These are phyloP conservation scores for Pyrenophora tritici-repentis DNA, from an alignment of 2,329 filamentous ascomycete species.

Conservation along the genomic window DNA sequence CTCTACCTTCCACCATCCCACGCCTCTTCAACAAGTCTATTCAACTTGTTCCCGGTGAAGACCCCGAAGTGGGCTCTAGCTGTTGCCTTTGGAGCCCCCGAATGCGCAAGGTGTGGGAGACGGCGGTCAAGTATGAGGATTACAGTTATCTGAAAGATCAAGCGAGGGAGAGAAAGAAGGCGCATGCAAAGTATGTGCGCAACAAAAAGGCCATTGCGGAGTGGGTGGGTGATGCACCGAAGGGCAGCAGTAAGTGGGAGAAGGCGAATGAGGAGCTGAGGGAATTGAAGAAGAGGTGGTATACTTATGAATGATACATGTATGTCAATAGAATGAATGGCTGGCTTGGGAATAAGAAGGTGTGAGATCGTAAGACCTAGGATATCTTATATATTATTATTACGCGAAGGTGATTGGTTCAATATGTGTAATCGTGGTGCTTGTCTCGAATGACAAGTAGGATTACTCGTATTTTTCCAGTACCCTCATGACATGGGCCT, in stretches of 20 bases:
- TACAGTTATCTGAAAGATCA: constrained; percentile 66
- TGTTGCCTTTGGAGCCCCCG: constrained; percentile 82
- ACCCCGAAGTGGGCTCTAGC: constrained; percentile 49
- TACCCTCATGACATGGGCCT: too few species aligned
- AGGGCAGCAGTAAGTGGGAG: constrained; percentile 31
- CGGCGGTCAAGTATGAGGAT: constrained; percentile 70
- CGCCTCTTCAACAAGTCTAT: constrained; percentile 57
- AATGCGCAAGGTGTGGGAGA: constrained; percentile 75
- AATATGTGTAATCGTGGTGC: too few species aligned
- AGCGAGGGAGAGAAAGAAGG: constrained; percentile 57
- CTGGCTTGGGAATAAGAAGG: too few species aligned
- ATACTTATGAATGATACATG: constrained; percentile 30
- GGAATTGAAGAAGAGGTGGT: constrained; percentile 38
- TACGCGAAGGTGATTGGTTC: too few species aligned
- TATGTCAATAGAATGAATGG: too few species aligned
- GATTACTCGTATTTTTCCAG: too few species aligned
- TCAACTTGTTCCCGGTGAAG: constrained; percentile 59
- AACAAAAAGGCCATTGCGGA: constrained; percentile 42
- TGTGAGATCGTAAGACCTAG: too few species aligned
- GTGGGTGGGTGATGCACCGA: constrained; percentile 31
- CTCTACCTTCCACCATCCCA: constrained; percentile 49
- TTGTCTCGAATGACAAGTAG: too few species aligned
- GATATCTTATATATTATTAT: too few species aligned
- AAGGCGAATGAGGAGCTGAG: constrained; percentile 32
- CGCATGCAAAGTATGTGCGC: constrained; percentile 51